phyloP scores from a whole-genome alignment of 148 eudicot species.

The Selenicereus undatus region DNA sequence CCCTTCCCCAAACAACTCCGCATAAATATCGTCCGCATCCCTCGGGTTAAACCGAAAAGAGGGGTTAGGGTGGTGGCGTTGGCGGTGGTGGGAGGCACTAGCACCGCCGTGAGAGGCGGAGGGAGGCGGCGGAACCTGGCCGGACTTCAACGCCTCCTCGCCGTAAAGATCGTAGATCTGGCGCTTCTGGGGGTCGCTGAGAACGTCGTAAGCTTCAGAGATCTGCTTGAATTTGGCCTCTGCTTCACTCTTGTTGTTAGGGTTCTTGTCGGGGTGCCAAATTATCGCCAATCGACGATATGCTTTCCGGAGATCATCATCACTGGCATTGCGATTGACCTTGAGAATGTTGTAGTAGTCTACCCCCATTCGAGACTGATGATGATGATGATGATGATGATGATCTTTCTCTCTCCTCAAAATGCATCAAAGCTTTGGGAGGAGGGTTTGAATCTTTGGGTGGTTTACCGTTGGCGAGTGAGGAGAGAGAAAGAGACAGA shows the following conservation, averaged over 20 bases:
- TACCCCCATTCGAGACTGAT: slow-evolving; percentile 48
- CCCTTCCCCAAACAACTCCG: slow-evolving; percentile 58
- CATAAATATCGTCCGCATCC: slow-evolving; percentile 86
- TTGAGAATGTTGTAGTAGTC: slow-evolving; percentile 82
- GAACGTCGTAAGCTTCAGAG: slow-evolving; percentile 88
- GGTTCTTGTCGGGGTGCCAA: slow-evolving; percentile 81
- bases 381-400: background rate
- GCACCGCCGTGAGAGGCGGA: slow-evolving; percentile 39
- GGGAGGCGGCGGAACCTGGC: slow-evolving; percentile 67
- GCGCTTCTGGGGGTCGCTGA: slow-evolving; percentile 79
- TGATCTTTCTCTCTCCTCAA: background rate
- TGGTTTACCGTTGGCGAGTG: slow-evolving; percentile 5
- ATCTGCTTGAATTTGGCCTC: slow-evolving; percentile 88
- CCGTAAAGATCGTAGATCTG: slow-evolving; percentile 94
- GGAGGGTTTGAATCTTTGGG: background rate
- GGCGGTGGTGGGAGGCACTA: slow-evolving; percentile 31
- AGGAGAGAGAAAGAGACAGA: slow-evolving; percentile 3
- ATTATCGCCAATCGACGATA: slow-evolving; percentile 80
- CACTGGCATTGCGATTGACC: slow-evolving; percentile 80
- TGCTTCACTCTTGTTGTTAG: slow-evolving; percentile 44
- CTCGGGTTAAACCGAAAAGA: slow-evolving; percentile 69
- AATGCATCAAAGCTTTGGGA: slow-evolving; percentile 4
- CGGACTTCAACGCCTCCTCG: slow-evolving; percentile 78
- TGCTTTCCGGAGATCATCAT: slow-evolving; percentile 65
- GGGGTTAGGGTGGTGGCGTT: slow-evolving; percentile 25